Evolutionary conservation across 2,329 filamentous ascomycete species (phyloP).

Genomic region (Coleophoma crateriformis): DNA sequence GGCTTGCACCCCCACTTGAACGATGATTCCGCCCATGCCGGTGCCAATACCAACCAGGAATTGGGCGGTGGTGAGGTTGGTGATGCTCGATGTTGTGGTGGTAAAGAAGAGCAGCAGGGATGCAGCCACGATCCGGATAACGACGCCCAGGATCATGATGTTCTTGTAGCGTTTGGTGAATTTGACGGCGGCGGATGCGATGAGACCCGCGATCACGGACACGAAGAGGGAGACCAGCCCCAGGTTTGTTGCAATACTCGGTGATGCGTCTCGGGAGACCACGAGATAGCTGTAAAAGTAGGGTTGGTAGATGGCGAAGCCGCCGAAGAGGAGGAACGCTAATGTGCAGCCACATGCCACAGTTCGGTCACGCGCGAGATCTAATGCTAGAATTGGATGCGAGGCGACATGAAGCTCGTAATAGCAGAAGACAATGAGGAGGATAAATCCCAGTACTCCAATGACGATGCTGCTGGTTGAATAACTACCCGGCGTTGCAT

Average conservation of each 20-base stretch:
- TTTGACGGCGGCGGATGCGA: neutral
- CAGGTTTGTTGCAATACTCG: neutral
- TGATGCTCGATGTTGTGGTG: neutral
- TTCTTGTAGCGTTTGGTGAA: neutral
- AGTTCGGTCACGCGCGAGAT: neutral
- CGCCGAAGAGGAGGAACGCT: neutral
- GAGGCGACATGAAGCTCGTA: constrained; percentile 1
- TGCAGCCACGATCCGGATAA: neutral
- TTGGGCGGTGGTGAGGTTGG: neutral
- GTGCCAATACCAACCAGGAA: neutral
- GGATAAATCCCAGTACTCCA: neutral
- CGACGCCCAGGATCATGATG: neutral
- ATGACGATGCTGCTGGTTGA: neutral
- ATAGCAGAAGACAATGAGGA: neutral
- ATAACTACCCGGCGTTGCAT: neutral
- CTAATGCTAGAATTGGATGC: neutral
- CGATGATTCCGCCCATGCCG: neutral
- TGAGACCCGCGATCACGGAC: neutral
- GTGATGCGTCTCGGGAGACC: neutral
- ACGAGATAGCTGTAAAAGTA: constrained; percentile 2
- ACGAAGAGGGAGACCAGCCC: constrained; percentile 1
- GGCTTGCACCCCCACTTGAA: constrained; percentile 1
- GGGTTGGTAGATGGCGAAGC: constrained; percentile 1
- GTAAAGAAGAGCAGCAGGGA: neutral
- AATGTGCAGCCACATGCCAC: neutral